These are phyloP conservation scores for Sporisorium reilianum DNA, from an alignment of 1,284 basidiomycete species.

Conservation along the genomic window DNA sequence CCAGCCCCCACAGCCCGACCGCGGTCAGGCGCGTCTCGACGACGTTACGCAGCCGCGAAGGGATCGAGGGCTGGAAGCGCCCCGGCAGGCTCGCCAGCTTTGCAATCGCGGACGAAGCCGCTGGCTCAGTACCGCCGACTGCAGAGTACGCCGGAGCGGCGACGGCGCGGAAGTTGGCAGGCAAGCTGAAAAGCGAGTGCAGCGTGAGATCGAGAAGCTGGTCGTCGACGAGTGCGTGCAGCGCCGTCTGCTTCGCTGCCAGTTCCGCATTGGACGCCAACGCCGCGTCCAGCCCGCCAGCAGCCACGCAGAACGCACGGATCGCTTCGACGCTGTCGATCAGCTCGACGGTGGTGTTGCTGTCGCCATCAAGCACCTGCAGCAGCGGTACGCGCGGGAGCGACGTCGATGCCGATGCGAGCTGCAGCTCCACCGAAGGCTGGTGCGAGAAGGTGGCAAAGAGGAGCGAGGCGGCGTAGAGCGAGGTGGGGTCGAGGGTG, in stretches of 20 bases:
- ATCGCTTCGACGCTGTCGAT: slow-evolving; percentile 39
- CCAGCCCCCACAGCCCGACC: slow-evolving; percentile 48
- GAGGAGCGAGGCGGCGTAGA: slow-evolving; percentile 57
- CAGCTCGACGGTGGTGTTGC: slow-evolving; percentile 16
- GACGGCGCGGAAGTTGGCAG: slow-evolving; percentile 52
- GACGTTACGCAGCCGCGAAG: slow-evolving; percentile 53
- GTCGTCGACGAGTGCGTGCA: slow-evolving; percentile 56
- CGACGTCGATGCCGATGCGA: slow-evolving; percentile 45
- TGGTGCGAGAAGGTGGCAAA: slow-evolving; percentile 27
- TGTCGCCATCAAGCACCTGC: slow-evolving; percentile 28
- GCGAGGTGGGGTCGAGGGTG: slow-evolving; percentile 53
- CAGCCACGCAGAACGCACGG: slow-evolving; percentile 30
- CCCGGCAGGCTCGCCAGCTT: slow-evolving; percentile 24
- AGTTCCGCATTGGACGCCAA: slow-evolving; percentile 8
- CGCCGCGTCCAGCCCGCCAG: slow-evolving; percentile 29
- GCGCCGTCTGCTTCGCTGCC: slow-evolving; percentile 25
- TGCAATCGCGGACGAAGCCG: background rate
- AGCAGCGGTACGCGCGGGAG: slow-evolving; percentile 48
- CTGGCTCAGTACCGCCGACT: slow-evolving; percentile 6
- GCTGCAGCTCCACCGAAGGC: slow-evolving; percentile 9
- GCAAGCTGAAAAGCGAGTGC: slow-evolving; percentile 59
- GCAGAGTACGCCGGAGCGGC: slow-evolving; percentile 45
- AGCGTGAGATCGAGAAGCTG: slow-evolving; percentile 51
- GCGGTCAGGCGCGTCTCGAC: slow-evolving; percentile 51
- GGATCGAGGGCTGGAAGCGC: slow-evolving; percentile 43